Conservation (phyloP, 192 early-diverging fungal species). For the Coemansia sp. region DNA sequence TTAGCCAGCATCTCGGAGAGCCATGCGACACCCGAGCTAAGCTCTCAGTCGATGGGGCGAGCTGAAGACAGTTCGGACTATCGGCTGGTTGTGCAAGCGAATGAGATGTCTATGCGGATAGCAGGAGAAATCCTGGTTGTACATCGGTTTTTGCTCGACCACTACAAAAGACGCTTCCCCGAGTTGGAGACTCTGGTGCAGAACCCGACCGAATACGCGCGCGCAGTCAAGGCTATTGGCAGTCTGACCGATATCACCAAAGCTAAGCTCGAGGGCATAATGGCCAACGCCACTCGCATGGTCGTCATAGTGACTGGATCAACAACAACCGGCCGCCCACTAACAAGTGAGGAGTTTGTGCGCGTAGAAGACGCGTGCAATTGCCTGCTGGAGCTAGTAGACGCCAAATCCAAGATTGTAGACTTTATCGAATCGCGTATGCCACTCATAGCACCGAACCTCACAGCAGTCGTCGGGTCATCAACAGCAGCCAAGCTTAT, state of each 20-base stretch:
- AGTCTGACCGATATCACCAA: constrained; percentile 80
- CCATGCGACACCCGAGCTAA: neutral
- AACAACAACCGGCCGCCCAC: constrained; percentile 72
- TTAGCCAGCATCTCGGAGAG: constrained; percentile 57
- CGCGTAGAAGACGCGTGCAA: constrained; percentile 79
- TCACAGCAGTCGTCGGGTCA: constrained; percentile 83
- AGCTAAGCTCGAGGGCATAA: constrained; percentile 73
- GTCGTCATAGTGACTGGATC: constrained; percentile 88
- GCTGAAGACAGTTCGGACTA: constrained; percentile 85
- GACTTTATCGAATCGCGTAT: constrained; percentile 91
- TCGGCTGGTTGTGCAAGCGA: constrained; percentile 80
- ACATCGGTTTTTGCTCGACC: constrained; percentile 77
- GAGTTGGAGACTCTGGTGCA: constrained; percentile 90
- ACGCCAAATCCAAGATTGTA: constrained; percentile 65
- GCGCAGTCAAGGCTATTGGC: constrained; percentile 80
- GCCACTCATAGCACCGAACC: constrained; percentile 91
- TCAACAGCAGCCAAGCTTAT: constrained; percentile 88
- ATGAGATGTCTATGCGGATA: constrained; percentile 80
- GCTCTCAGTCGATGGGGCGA: constrained; percentile 22
- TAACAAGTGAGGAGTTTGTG: constrained; percentile 64
- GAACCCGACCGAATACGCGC: constrained; percentile 86
- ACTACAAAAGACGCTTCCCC: constrained; percentile 86
- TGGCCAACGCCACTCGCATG: constrained; percentile 86
- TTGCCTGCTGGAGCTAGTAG: constrained; percentile 67
- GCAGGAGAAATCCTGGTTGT: constrained; percentile 87